Base-by-base conservation (phyloP, 768 basidiomycete genomes). In the Panellus pusillus region DNA sequence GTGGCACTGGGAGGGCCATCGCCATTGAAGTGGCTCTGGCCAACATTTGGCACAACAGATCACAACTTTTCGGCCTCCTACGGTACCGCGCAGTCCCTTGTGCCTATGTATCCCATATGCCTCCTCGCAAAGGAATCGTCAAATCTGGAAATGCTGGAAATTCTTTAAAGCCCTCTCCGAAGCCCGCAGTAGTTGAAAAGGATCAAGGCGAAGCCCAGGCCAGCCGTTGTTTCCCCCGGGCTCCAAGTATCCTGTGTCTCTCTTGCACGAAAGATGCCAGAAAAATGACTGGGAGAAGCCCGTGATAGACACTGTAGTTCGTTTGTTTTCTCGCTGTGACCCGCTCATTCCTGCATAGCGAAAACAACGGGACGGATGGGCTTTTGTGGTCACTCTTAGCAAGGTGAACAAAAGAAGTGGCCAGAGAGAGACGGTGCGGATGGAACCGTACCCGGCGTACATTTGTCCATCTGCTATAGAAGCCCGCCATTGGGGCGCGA, bases 141-240 rank as follows among this genome's bases (percentile, higher is more conserved):
- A 90, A 88, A 68, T 87, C 89, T 53, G 93, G 93, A 40, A 92
- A 93, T 67, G 88, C 91, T n/a, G 91, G 92, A 44, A 94, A 91
- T 62, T 89, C 89, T 1, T 79, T 86, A 29, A 93, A 90, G 58
- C 73, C 68, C 40, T 46, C 67, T 8, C 45, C 63, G 7, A 50
- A 61, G 36, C 41, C 65, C 4, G 50, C 66, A 8, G 44, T 60
- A 19, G 55, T 55, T n/a, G 63, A 63, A 32, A 66, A 68, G 47
- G 70, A 68, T 56, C 52, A 52, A 27, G 38, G 44, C 15, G 49
- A 43, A 4, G 54, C 49, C 20, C 32, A n/a, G n/a, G n/a, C n/a
- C n/a, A 80, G 51, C 79, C 86, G 0, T 70, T 95, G 32, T 94
- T 95, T 64, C 91, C 91, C 37, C 75, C 83, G 12, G 92, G 92